Conservation (phyloP, 768 basidiomycete genomes). For the Tylopilus rubrobrunneus region DNA sequence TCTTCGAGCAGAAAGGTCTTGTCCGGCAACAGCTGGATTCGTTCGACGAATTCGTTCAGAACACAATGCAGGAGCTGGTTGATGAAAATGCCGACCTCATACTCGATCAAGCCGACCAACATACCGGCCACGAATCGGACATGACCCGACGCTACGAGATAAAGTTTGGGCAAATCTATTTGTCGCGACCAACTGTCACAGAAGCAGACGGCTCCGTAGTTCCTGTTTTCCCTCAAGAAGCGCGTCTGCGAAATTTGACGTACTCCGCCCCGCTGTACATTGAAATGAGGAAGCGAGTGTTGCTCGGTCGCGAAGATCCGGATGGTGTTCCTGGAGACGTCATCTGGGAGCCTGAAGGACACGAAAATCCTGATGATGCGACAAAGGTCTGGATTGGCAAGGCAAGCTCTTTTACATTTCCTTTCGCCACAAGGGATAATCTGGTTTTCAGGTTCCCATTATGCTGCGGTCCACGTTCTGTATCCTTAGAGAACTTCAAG, state of each 20-base stretch:
- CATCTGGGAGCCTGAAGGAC: slow-evolving; percentile 72
- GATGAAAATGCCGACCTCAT: slow-evolving; percentile 96
- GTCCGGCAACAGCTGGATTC: slow-evolving; percentile 97
- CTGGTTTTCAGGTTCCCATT: slow-evolving; percentile 74
- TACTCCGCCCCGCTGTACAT: slow-evolving; percentile 95
- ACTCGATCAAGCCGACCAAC: slow-evolving; percentile 94
- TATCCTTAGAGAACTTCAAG: slow-evolving; percentile 75
- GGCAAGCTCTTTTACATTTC: slow-evolving; percentile 40
- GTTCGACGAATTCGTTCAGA: slow-evolving; percentile 98
- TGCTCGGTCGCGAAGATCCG: slow-evolving; percentile 77
- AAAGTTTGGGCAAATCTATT: slow-evolving; percentile 96
- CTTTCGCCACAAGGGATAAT: slow-evolving; percentile 12
- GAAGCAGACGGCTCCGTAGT: slow-evolving; percentile 94
- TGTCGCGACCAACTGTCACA: slow-evolving; percentile 90
- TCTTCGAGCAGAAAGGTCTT: slow-evolving; percentile 96
- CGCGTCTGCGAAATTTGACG: slow-evolving; percentile 88
- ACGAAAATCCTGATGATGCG: slow-evolving; percentile 56
- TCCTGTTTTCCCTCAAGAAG: slow-evolving; percentile 95
- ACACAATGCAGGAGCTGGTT: slow-evolving; percentile 98
- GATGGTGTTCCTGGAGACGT: slow-evolving; percentile 78
- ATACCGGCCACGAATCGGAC: slow-evolving; percentile 80
- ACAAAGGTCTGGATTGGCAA: slow-evolving; percentile 95
- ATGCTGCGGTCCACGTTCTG: slow-evolving; percentile 97
- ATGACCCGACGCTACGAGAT: slow-evolving; percentile 94
- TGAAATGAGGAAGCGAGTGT: slow-evolving; percentile 86